Evolutionary conservation across 1,139 yeast species (phyloP).

Genomic region (Torulaspora pretoriensis): DNA sequence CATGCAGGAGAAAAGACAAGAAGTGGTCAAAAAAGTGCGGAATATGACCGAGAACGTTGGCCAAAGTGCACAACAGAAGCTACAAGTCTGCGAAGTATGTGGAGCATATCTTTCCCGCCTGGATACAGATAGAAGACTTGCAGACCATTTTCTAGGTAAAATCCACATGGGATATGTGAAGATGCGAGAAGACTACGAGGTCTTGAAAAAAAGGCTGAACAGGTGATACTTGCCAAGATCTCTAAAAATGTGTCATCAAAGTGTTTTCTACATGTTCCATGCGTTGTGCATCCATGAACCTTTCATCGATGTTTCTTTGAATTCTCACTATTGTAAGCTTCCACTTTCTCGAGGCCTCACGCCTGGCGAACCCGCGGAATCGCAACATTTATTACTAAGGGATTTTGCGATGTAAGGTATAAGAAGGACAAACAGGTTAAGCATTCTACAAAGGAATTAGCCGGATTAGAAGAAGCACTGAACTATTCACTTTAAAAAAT

Average conservation of each 20-base stretch:
- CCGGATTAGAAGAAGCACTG: too few species aligned
- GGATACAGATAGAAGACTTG: slow-evolving; percentile 84
- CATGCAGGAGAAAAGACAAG: slow-evolving; percentile 45
- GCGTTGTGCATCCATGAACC: too few species aligned
- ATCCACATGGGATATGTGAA: slow-evolving; percentile 77
- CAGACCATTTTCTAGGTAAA: slow-evolving; percentile 89
- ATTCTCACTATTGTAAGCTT: too few species aligned
- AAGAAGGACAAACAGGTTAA: too few species aligned
- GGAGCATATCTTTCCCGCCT: slow-evolving; percentile 85
- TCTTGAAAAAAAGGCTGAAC: slow-evolving; percentile 4
- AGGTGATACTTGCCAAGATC: neutral
- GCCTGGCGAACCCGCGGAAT: too few species aligned
- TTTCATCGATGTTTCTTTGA: too few species aligned
- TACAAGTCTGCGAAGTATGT: slow-evolving; percentile 88
- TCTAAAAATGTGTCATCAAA: too few species aligned
- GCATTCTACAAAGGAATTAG: too few species aligned
- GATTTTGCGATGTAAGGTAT: too few species aligned
- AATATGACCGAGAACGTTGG: slow-evolving; percentile 69
- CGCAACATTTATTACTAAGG: too few species aligned
- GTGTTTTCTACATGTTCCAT: too few species aligned
- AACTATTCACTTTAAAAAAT: slow-evolving; percentile 2
- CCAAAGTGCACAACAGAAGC: slow-evolving; percentile 81
- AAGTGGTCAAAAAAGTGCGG: slow-evolving; percentile 52
- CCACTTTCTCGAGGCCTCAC: too few species aligned
- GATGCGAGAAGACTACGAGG: slow-evolving; percentile 60